Conservation (phyloP, 768 basidiomycete species). For the Myochromella boudieri region DNA sequence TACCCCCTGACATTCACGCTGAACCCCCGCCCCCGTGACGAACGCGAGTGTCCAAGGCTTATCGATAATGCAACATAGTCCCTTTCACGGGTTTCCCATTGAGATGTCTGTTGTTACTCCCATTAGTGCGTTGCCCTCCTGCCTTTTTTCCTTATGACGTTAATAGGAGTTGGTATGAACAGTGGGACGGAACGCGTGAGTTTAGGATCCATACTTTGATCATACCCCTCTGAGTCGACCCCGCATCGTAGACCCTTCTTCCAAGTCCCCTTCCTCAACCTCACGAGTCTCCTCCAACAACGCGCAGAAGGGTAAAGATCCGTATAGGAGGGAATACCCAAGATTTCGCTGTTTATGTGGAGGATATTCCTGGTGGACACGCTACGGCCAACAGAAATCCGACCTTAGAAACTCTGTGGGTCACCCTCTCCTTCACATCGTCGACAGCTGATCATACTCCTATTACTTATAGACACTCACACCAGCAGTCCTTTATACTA, state of each 20-base stretch:
- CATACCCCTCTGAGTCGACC: slow-evolving; percentile 9
- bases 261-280: slow-evolving; percentile 61
- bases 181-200: slow-evolving; percentile 61
- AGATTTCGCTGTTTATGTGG: slow-evolving; percentile 46
- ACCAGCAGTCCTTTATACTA: slow-evolving; percentile 64
- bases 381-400: slow-evolving; percentile 40
- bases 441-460: background rate
- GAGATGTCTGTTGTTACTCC: slow-evolving; percentile 73
- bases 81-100: slow-evolving; percentile 74
- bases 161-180: no score
- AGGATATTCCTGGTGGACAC: slow-evolving; percentile 36
- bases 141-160: background rate
- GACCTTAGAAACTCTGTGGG: slow-evolving; percentile 31
- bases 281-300: slow-evolving; percentile 56
- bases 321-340: slow-evolving; percentile 70
- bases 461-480: slow-evolving; percentile 49
- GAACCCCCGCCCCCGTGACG: slow-evolving; percentile 34
- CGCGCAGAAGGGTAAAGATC: slow-evolving; percentile 53
- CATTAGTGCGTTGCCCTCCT: slow-evolving; percentile 48
- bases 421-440: background rate
- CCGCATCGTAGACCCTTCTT: slow-evolving; percentile 40
- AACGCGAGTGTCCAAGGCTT: slow-evolving; percentile 31
- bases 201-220: slow-evolving; percentile 3
- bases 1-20: slow-evolving; percentile 44
- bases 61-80: slow-evolving; percentile 43